phyloP scores from a whole-genome alignment of 2,329 filamentous ascomycete genomes.

The Periconia sp. region DNA sequence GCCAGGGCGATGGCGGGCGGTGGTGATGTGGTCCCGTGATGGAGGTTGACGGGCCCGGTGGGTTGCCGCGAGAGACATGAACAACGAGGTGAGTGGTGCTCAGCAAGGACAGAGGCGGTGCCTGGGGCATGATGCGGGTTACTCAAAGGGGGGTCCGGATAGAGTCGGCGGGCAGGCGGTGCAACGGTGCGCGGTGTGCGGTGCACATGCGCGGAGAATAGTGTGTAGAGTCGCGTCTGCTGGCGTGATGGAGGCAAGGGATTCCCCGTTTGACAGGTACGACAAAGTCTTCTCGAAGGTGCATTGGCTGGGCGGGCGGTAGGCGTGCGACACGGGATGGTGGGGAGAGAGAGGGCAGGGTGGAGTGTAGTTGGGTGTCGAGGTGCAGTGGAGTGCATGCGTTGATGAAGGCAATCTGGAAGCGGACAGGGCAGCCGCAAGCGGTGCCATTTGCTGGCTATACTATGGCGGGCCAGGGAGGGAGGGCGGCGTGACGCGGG shows the following conservation, averaged over 20 bases:
- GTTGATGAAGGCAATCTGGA: conserved; percentile 1
- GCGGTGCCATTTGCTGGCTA: conserved; percentile 2
- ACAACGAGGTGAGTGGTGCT: too few species aligned
- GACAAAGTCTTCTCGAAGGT: conserved; percentile 8
- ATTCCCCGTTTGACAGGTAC: conserved; percentile 8
- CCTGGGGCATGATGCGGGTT: too few species aligned
- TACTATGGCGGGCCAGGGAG: too few species aligned
- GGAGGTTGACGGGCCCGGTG: neutral
- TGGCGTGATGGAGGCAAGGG: neutral
- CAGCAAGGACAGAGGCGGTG: too few species aligned
- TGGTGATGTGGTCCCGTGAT: neutral
- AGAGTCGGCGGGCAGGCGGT: too few species aligned
- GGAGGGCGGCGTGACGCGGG: neutral
- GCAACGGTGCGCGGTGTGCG: too few species aligned
- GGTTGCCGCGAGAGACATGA: too few species aligned
- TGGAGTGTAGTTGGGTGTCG: neutral
- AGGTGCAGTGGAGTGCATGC: neutral
- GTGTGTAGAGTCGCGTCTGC: too few species aligned
- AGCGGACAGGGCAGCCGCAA: neutral
- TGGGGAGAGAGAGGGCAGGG: conserved; percentile 4
- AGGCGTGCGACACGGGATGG: neutral
- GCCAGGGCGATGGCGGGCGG: neutral
- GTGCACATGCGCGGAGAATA: too few species aligned
- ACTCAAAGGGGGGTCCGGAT: too few species aligned
- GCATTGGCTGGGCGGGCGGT: neutral